These are phyloP conservation scores for Tolypocladium pustulatum DNA, from an alignment of 2,329 filamentous ascomycete species.

Conservation along the genomic window DNA sequence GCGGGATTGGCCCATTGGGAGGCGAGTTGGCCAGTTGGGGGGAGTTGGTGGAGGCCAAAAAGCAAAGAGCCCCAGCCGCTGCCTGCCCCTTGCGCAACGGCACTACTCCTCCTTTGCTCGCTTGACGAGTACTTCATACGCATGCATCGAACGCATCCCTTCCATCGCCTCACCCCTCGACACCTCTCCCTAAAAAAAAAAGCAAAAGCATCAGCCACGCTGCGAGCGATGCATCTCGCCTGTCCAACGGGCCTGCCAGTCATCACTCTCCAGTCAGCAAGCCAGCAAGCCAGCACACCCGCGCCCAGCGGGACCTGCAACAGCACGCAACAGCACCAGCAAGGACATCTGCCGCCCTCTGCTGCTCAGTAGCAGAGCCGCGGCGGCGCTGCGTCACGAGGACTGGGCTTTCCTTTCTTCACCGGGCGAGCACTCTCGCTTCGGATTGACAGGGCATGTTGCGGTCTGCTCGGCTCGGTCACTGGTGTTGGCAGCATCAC, in stretches of 20 bases:
- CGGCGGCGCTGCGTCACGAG: not conserved
- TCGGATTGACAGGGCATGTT: not conserved
- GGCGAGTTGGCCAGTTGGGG: too few relatives aligned
- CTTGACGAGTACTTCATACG: too few relatives aligned
- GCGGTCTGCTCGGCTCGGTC: not conserved
- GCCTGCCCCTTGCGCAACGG: conserved; percentile 6
- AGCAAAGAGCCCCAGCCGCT: conserved; percentile 1
- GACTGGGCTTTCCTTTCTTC: not conserved
- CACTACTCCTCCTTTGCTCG: not conserved
- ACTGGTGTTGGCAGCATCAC: not conserved
- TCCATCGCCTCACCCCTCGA: not conserved
- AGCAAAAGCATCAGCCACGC: not conserved
- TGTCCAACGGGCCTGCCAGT: not conserved
- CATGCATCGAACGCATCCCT: not conserved
- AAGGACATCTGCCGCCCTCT: not conserved
- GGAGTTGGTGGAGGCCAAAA: not conserved
- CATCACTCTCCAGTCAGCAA: not conserved
- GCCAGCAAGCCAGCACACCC: not conserved
- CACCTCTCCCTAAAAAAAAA: not conserved
- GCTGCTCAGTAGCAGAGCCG: not conserved
- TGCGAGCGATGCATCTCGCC: not conserved
- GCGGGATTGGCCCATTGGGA: not conserved
- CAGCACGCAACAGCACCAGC: not conserved
- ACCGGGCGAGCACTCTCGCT: not conserved
- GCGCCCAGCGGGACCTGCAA: too few relatives aligned